phyloP scores from a whole-genome alignment of 345 rosid genomes.

The Gossypium herbaceum region DNA sequence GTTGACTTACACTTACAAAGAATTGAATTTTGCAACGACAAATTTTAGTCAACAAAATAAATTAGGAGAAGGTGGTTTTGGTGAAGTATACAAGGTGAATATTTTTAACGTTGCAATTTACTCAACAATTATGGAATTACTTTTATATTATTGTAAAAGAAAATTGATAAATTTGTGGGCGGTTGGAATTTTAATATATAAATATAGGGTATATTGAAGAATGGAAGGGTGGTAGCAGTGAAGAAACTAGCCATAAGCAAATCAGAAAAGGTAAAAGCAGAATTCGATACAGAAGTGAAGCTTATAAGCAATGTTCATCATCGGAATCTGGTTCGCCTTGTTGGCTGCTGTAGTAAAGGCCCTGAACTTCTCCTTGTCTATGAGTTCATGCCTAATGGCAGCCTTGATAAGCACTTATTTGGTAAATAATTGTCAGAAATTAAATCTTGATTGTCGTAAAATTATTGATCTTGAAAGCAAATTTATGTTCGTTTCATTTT shows the following conservation, averaged over 20 bases:
- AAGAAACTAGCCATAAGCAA: conserved; percentile 36
- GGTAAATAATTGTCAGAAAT: conserved; percentile 11
- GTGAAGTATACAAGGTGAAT: conserved; percentile 38
- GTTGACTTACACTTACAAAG: conserved; percentile 29
- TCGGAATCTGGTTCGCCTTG: conserved; percentile 41
- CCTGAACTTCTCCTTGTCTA: conserved; percentile 45
- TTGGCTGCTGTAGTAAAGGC: conserved; percentile 41
- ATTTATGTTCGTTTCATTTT: background rate
- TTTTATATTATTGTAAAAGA: no score
- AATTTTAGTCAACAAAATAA: conserved; percentile 38
- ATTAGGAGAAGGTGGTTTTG: conserved; percentile 49
- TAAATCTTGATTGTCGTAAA: background rate
- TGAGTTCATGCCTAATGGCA: conserved; percentile 43
- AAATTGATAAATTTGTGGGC: no score
- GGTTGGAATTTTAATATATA: background rate
- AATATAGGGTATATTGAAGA: conserved; percentile 35
- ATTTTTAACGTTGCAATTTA: no score
- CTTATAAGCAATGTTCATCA: conserved; percentile 52
- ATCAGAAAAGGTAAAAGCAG: conserved; percentile 28
- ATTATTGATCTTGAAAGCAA: background rate
- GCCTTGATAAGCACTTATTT: conserved; percentile 38
- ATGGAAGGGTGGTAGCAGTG: conserved; percentile 47
- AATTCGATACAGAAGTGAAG: conserved; percentile 41
- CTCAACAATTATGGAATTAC: no score
- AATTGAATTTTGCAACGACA: conserved; percentile 38